phyloP scores from a whole-genome alignment of 1,284 basidiomycete species.

The Phaffia rhodozyma region DNA sequence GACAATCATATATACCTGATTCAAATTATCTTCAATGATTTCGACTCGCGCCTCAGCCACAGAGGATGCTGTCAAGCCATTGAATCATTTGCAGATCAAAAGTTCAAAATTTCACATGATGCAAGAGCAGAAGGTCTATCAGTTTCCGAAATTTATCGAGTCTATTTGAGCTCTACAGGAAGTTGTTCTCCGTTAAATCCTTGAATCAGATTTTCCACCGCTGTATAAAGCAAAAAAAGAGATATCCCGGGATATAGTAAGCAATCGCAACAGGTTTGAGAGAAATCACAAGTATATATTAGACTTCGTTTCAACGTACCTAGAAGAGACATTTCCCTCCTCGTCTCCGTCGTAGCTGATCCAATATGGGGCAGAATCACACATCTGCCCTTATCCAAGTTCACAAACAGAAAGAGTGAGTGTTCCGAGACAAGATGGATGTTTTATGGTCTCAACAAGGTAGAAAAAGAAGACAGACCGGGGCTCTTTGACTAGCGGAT shows the following conservation, averaged over 20 bases:
- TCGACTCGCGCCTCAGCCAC: too few species aligned
- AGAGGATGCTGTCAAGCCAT: too few species aligned
- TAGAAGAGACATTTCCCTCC: conserved; percentile 65
- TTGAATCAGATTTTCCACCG: conserved; percentile 25
- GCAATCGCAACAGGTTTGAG: conserved; percentile 6
- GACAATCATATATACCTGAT: too few species aligned
- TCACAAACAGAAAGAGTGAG: neutral
- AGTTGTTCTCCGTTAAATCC: conserved; percentile 25
- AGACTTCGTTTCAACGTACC: conserved; percentile 27
- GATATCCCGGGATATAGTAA: neutral
- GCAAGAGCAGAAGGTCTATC: too few species aligned
- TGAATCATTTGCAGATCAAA: too few species aligned
- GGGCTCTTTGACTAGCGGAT: conserved; percentile 65
- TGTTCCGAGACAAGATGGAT: conserved; percentile 2
- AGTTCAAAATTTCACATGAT: too few species aligned
- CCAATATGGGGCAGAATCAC: conserved; percentile 79
- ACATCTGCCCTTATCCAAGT: conserved; percentile 42
- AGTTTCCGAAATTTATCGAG: too few species aligned
- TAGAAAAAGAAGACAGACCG: conserved; percentile 39
- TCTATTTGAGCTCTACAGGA: conserved; percentile 28
- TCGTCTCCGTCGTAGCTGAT: conserved; percentile 74
- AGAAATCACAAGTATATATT: too few species aligned
- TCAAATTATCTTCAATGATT: too few species aligned
- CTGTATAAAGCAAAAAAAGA: neutral
- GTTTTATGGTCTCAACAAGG: neutral